A percentile compares a stretch with the other conserved stretches of the same genome.
Conservation (phyloP, 805 yeast genomes). For the Peterozyma toletana region DNA sequence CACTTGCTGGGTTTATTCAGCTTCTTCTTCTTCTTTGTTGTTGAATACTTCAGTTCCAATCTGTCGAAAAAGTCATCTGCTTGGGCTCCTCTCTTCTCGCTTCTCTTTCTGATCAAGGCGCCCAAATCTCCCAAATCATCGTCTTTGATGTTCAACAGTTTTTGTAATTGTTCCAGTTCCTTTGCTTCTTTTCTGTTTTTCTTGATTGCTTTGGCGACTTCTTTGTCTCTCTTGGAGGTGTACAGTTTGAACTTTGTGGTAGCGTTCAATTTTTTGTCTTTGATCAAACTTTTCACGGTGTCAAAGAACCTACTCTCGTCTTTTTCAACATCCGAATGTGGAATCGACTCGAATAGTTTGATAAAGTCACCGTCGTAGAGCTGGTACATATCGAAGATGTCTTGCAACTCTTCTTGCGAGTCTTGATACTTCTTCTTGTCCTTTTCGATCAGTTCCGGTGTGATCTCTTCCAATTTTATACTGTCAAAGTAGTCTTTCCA, state of each 20-base stretch:
- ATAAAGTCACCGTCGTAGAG: slow-evolving; percentile 64
- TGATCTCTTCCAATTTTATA: slow-evolving; percentile 39
- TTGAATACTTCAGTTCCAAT: slow-evolving; percentile 44
- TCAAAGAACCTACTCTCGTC: slow-evolving; percentile 58
- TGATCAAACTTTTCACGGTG: slow-evolving; percentile 40
- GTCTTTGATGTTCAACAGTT: slow-evolving; percentile 25
- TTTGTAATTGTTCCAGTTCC: slow-evolving; percentile 47
- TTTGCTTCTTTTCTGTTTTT: slow-evolving; percentile 55
- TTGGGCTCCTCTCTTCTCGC: slow-evolving; percentile 31
- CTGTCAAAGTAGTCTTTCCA: slow-evolving; percentile 53
- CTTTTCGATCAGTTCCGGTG: slow-evolving; percentile 59
- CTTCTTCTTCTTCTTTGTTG: slow-evolving; percentile 25
- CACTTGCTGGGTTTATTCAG: too few species aligned
- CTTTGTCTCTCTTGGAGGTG: slow-evolving; percentile 37
- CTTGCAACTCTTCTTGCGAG: slow-evolving; percentile 51
- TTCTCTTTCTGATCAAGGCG: slow-evolving; percentile 41
- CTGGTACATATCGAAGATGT: slow-evolving; percentile 52
- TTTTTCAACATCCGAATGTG: slow-evolving; percentile 61
- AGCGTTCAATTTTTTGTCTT: slow-evolving; percentile 26
- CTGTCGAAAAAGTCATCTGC: slow-evolving; percentile 38
- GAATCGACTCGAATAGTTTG: slow-evolving; percentile 63
- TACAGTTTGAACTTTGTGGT: slow-evolving; percentile 44
- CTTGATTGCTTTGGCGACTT: slow-evolving; percentile 40
- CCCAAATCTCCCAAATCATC: slow-evolving; percentile 24
- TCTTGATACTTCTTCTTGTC: slow-evolving; percentile 61